Percentiles rank a stretch among this genome's conserved stretches.
Conservation (phyloP, 2,329 filamentous ascomycete genomes). For the Penicillium palitans region DNA sequence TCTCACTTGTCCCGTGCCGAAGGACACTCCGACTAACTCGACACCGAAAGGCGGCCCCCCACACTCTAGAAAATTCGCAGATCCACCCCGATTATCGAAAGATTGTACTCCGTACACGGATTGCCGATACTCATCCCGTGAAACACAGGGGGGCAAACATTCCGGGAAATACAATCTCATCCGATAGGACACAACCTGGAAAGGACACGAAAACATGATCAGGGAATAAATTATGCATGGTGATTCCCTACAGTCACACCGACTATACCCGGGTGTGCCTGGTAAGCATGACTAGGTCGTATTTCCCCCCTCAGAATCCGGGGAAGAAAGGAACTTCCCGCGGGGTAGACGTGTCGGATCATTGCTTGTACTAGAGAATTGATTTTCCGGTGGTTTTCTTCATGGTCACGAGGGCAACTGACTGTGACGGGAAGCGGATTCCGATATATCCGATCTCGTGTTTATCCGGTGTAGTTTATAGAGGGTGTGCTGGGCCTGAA, state of each 20-base stretch:
- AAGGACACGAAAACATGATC: background rate
- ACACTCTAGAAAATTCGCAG: background rate
- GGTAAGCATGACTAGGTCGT: background rate
- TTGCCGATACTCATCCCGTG: constrained; percentile 3
- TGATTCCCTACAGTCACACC: constrained; percentile 1
- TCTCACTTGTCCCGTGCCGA: background rate
- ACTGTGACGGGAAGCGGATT: constrained; percentile 15
- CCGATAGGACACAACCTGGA: background rate
- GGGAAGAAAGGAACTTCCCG: constrained; percentile 2
- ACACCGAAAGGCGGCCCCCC: constrained; percentile 4
- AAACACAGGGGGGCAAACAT: background rate
- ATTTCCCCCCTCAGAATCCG: background rate
- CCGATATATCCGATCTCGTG: constrained; percentile 8
- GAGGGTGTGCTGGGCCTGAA: background rate
- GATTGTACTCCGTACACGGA: background rate
- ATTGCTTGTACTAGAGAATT: background rate
- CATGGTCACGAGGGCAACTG: background rate
- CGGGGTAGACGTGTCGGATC: background rate
- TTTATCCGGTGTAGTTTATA: background rate
- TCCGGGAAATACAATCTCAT: background rate
- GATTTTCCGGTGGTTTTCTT: background rate
- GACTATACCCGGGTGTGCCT: background rate
- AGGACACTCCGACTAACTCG: background rate
- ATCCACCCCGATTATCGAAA: constrained; percentile 1
- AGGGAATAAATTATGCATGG: background rate